Evolutionary conservation across 1,284 basidiomycete species (phyloP).

Genomic region (Cryptococcus hybrid): DNA sequence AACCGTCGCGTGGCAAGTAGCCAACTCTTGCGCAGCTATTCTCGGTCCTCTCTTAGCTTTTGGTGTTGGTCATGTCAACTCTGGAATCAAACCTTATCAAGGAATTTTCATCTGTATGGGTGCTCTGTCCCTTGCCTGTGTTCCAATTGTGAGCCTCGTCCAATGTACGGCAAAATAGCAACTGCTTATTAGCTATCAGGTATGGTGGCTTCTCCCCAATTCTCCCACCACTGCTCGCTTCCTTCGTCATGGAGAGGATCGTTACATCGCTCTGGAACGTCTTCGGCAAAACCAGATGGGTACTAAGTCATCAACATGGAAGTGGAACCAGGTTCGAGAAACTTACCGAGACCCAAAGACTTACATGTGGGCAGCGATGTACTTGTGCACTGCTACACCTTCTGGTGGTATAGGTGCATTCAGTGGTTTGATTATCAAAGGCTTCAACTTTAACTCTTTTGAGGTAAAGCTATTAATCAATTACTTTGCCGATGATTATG

Average conservation of each 20-base stretch:
- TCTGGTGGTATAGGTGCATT: conserved; percentile 48
- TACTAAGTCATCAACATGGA: conserved; percentile 43
- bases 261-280: conserved; percentile 47
- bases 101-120: conserved; percentile 58
- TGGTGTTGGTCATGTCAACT: conserved; percentile 33
- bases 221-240: conserved; percentile 45
- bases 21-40: conserved; percentile 43
- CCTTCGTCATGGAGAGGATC: conserved; percentile 41
- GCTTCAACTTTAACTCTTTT: background rate
- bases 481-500: conserved; percentile 24
- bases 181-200: too few relatives aligned
- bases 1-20: conserved; percentile 38
- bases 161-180: too few relatives aligned
- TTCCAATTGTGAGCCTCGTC: conserved; percentile 42
- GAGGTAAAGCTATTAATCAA: background rate
- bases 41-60: conserved; percentile 42
- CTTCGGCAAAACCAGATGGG: conserved; percentile 49
- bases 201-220: conserved; percentile 51
- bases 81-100: conserved; percentile 38
- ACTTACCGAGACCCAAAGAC: conserved; percentile 46
- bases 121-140: conserved; percentile 52
- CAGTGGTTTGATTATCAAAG: conserved; percentile 42
- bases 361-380: conserved; percentile 38
- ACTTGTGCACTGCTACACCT: conserved; percentile 39
- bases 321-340: conserved; percentile 49